Percentiles rank a stretch among this genome's conserved stretches.
phyloP scores from a whole-genome alignment of 495 filamentous ascomycete genomes.

The Penicillium psychrofluorescens region DNA sequence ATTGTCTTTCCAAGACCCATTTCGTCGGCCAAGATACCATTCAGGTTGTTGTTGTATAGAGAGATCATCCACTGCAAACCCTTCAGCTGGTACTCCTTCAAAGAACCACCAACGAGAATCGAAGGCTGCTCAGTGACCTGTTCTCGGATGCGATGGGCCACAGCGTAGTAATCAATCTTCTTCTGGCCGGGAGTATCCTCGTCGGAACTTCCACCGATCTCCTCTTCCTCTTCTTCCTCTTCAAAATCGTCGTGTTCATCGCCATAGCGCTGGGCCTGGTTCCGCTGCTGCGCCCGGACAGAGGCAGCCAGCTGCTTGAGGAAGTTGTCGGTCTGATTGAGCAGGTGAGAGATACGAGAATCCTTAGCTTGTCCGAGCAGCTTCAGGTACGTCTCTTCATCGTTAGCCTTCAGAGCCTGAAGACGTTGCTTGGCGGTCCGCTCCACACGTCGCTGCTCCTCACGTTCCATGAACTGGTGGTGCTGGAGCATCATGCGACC shows the following conservation, averaged over 20 bases:
- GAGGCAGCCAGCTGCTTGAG: slow-evolving; percentile 89
- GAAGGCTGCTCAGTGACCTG: slow-evolving; percentile 72
- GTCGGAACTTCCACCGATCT: slow-evolving; percentile 56
- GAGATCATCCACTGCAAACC: slow-evolving; percentile 99
- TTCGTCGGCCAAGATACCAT: slow-evolving; percentile 96
- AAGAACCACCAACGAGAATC: slow-evolving; percentile 80
- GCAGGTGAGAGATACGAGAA: slow-evolving; percentile 93
- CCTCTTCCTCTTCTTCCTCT: slow-evolving; percentile 60
- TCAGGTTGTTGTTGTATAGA: slow-evolving; percentile 98
- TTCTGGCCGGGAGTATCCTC: slow-evolving; percentile 57
- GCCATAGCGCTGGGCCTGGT: slow-evolving; percentile 69
- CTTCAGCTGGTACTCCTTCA: slow-evolving; percentile 98
- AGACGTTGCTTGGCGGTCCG: slow-evolving; percentile 98
- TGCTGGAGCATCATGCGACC: slow-evolving; percentile 79
- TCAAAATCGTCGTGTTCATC: slow-evolving; percentile 52
- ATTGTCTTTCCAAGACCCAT: slow-evolving; percentile 98
- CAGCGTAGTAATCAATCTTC: slow-evolving; percentile 96
- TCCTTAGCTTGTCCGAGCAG: slow-evolving; percentile 97
- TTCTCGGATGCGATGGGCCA: slow-evolving; percentile 92
- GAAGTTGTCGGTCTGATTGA: slow-evolving; percentile 95
- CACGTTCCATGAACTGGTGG: slow-evolving; percentile 94
- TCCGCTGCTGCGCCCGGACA: slow-evolving; percentile 85
- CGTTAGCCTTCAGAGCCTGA: slow-evolving; percentile 94
- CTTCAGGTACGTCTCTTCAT: slow-evolving; percentile 97
- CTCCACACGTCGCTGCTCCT: slow-evolving; percentile 96